These are phyloP conservation scores for Pyropia haitanensis DNA, from an alignment of 23 red algal genomes.

Conservation along the genomic window DNA sequence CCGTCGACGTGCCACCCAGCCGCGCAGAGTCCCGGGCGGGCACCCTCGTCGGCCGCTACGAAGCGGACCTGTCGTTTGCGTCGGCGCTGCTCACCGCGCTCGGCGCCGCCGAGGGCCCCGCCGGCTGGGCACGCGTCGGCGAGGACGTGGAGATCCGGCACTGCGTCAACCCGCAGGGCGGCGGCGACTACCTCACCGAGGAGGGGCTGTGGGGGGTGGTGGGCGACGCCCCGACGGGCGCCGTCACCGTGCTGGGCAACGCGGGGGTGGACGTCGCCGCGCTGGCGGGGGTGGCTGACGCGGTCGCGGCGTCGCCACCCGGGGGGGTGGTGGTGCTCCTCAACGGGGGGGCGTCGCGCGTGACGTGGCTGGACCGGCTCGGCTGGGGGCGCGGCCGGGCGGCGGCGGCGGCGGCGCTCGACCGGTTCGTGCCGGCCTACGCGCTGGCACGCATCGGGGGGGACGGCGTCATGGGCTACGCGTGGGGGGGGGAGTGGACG, in stretches of 20 bases:
- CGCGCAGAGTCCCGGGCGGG: slow-evolving; percentile 33
- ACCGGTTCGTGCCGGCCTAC: slow-evolving; percentile 20
- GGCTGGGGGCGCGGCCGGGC: background rate
- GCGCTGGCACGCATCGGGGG: slow-evolving; percentile 25
- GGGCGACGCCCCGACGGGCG: background rate
- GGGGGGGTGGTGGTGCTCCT: slow-evolving; percentile 21
- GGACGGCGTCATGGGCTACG: slow-evolving; percentile 36
- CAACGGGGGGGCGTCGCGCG: slow-evolving; percentile 31
- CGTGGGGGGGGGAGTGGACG: slow-evolving; percentile 11
- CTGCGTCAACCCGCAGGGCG: slow-evolving; percentile 56
- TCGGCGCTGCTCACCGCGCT: slow-evolving; percentile 13
- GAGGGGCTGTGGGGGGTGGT: slow-evolving; percentile 48
- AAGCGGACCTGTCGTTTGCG: slow-evolving; percentile 44
- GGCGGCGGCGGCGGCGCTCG: slow-evolving; percentile 32
- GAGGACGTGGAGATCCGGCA: slow-evolving; percentile 28
- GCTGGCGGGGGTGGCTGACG: slow-evolving; percentile 4
- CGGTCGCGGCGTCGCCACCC: background rate
- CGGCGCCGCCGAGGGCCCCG: background rate
- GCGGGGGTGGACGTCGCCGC: slow-evolving; percentile 44
- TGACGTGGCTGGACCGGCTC: slow-evolving; percentile 44
- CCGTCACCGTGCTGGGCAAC: slow-evolving; percentile 24
- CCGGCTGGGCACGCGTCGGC: slow-evolving; percentile 14
- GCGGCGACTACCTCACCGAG: slow-evolving; percentile 61
- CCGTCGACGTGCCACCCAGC: slow-evolving; percentile 51
- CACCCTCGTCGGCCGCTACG: slow-evolving; percentile 59